Percentiles rank a stretch among this genome's conserved stretches.
Conservation (phyloP, 345 rosid genomes). For the Aquilaria malaccensis region DNA sequence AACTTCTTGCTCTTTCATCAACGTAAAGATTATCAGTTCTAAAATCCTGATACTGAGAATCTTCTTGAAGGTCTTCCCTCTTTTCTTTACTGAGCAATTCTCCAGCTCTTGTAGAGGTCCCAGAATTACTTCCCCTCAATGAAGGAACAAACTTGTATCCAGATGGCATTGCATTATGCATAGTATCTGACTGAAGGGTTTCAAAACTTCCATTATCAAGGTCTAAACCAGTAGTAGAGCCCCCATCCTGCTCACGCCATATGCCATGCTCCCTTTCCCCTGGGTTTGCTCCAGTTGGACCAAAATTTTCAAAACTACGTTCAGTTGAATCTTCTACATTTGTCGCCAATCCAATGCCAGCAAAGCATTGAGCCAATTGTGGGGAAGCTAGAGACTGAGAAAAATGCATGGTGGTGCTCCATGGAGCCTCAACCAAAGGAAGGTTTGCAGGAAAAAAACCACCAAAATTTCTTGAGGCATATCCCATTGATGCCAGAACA, state of each 20-base stretch:
- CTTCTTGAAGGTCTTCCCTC: background rate
- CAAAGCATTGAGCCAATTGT: slow-evolving; percentile 2
- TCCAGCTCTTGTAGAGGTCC: too few relatives aligned
- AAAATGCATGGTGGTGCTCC: slow-evolving; percentile 12
- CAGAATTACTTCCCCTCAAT: too few relatives aligned
- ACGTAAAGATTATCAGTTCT: background rate
- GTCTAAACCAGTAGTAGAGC: slow-evolving; percentile 2
- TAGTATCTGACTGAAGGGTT: slow-evolving; percentile 1
- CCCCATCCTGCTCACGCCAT: slow-evolving; percentile 6
- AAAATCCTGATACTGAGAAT: background rate
- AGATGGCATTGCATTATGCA: slow-evolving; percentile 2
- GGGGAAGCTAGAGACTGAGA: slow-evolving; percentile 8
- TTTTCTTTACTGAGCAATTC: background rate
- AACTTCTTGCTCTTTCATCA: background rate
- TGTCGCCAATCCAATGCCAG: slow-evolving; percentile 10
- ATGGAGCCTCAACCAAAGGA: slow-evolving; percentile 1
- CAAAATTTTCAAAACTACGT: slow-evolving; percentile 5
- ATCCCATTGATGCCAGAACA: slow-evolving; percentile 11
- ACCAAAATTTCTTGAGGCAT: slow-evolving; percentile 5
- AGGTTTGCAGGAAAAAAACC: slow-evolving; percentile 8
- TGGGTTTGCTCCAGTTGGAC: slow-evolving; percentile 2
- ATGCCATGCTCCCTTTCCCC: slow-evolving; percentile 6
- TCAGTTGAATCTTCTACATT: slow-evolving; percentile 11
- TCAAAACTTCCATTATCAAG: background rate
- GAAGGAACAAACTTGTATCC: slow-evolving; percentile 4